Conservation (phyloP, 2,329 filamentous ascomycete species). For the Fusarium palustre region DNA sequence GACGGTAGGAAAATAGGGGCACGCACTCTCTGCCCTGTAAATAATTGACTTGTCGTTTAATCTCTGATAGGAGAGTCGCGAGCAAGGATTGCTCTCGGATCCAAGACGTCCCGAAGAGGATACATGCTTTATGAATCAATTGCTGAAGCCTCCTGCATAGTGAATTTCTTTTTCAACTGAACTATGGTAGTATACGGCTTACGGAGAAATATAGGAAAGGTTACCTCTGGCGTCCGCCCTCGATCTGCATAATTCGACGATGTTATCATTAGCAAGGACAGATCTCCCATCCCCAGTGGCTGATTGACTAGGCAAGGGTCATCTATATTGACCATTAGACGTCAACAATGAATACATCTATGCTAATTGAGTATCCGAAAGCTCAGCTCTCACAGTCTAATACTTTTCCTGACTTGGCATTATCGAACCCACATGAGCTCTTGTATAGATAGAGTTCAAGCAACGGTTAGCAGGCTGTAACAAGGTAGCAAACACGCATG, state of each 20-base stretch:
- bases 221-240: not conserved
- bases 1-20: constrained; percentile 24
- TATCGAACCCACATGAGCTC: not conserved
- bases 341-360: not conserved
- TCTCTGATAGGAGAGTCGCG: not conserved
- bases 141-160: not conserved
- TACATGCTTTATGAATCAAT: not conserved
- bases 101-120: not conserved
- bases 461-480: not conserved
- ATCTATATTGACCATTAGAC: constrained; percentile 7
- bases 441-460: not conserved
- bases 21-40: not conserved
- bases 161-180: not conserved
- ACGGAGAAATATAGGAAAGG: not conserved
- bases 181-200: not conserved
- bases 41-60: not conserved
- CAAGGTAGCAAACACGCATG: not conserved
- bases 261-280: not conserved
- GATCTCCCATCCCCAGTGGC: not conserved
- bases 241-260: constrained; percentile 3
- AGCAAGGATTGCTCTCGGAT: constrained; percentile 10
- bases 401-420: not conserved
- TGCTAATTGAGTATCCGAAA: not conserved
- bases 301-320: not conserved
- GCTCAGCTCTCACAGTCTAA: not conserved